Conservation (phyloP, 345 rosid genomes). For the Luvunga scandens region DNA sequence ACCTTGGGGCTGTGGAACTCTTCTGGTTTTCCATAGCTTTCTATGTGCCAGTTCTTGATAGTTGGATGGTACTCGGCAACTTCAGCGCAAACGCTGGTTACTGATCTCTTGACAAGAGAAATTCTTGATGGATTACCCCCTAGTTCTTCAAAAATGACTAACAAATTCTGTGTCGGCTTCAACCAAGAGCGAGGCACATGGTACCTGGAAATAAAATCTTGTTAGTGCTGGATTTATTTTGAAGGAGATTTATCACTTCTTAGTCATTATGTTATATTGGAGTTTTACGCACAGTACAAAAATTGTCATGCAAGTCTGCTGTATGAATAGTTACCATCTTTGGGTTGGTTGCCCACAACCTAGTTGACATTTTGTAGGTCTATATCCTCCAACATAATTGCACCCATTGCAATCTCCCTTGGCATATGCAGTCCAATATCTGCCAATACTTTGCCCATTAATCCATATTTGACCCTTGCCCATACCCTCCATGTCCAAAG, state of each 20-base stretch:
- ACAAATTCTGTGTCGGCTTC: slow-evolving; percentile 78
- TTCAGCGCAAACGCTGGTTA: slow-evolving; percentile 80
- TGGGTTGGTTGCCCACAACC: slow-evolving; percentile 99
- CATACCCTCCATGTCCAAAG: slow-evolving; percentile 96
- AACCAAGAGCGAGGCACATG: slow-evolving; percentile 92
- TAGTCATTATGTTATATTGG: background rate
- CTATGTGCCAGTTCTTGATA: slow-evolving; percentile 95
- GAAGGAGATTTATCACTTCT: background rate
- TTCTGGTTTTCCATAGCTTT: slow-evolving; percentile 92
- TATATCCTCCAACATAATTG: slow-evolving; percentile 70
- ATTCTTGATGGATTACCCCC: slow-evolving; percentile 85
- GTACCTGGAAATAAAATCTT: slow-evolving; percentile 48
- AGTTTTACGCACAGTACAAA: background rate
- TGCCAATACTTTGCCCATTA: slow-evolving; percentile 87
- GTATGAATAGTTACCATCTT: slow-evolving; percentile 43
- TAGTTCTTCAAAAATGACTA: slow-evolving; percentile 93
- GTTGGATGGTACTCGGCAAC: slow-evolving; percentile 89
- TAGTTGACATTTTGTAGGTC: slow-evolving; percentile 76
- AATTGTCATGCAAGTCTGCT: background rate
- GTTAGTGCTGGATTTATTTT: slow-evolving; percentile 4
- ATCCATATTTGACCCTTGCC: slow-evolving; percentile 99
- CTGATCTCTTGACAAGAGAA: slow-evolving; percentile 80
- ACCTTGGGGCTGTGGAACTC: slow-evolving; percentile 82
- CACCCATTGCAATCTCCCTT: slow-evolving; percentile 76
- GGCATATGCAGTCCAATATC: slow-evolving; percentile 95